Evolutionary conservation across 2,329 filamentous ascomycete species (phyloP), one percentile per base, ranked within the genome.

Genomic region (Trichoderma afroharzianum): DNA sequence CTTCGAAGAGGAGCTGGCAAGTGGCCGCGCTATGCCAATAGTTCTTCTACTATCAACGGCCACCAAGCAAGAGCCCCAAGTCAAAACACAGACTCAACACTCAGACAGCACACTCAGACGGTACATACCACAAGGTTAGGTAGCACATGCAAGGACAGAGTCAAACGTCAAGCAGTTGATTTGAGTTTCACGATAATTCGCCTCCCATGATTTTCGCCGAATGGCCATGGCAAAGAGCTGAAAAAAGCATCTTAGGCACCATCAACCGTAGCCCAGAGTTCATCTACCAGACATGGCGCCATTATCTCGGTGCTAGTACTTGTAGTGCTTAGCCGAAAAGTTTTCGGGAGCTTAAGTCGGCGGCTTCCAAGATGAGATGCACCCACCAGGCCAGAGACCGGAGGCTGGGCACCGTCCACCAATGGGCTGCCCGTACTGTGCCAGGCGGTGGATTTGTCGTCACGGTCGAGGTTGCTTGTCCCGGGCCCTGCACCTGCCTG

Each of bases 301-400:
- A 68, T 47, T 30, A 47, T 61, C 33, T 57, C 28, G n/a, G 66
- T 61, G 55, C 63, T 53, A 66, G 47, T 30, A 50, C 43, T 33
- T 21, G 43, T 67, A 55, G 63, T 33, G 55, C 55, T 28, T 68
- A 68, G 36, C 66, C 66, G 55, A 61, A 59, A 33, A 68, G 55
- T 59, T 59, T 68, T 68, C 66, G 66, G 66, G 66, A 68, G 66
- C 66, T 68, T 68, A 68, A 68, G 53, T 50, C 53, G 26, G 66
- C 21, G 66, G 66, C 55, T 68, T 59, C 55, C 39, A 33, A 68
- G 66, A 68, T 68, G 64, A 59, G 64, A 68, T 68, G 64, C 64
- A 28, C 33, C 63, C 63, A 66, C 63, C 47, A 43, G 36, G 15
- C 15, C 3, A 12, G 12, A 36, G 15, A 18, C 36, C 36, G 21